phyloP scores from a whole-genome alignment of 805 yeast genomes.

The Wickerhamomyces tratensis region DNA sequence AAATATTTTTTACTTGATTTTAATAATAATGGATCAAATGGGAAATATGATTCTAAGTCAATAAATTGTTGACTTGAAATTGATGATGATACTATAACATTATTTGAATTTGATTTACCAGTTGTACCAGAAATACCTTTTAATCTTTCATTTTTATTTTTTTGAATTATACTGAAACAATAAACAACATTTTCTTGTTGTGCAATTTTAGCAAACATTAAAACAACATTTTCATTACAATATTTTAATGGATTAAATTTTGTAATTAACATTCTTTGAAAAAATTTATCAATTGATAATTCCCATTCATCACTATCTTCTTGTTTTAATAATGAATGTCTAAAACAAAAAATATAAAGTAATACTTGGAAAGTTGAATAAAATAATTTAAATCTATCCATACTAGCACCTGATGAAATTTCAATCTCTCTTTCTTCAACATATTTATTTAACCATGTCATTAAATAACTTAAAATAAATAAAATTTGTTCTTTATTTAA shows the following conservation, averaged over 20 bases:
- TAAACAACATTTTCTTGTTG: slow-evolving; percentile 85
- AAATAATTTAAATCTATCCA: slow-evolving; percentile 84
- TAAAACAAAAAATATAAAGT: slow-evolving; percentile 84
- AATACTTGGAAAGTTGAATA: slow-evolving; percentile 89
- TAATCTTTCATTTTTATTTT: slow-evolving; percentile 50
- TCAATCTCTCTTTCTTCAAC: slow-evolving; percentile 81
- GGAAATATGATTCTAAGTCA: slow-evolving; percentile 91
- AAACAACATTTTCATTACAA: slow-evolving; percentile 88
- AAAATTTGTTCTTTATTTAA: slow-evolving; percentile 64
- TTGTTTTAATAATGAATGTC: slow-evolving; percentile 51
- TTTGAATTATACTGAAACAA: slow-evolving; percentile 88
- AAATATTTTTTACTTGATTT: slow-evolving; percentile 49
- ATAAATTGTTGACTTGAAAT: slow-evolving; percentile 71
- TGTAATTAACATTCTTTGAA: slow-evolving; percentile 76
- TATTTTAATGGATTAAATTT: slow-evolving; percentile 89
- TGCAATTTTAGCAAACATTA: slow-evolving; percentile 88
- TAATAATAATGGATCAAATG: slow-evolving; percentile 85
- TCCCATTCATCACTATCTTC: slow-evolving; percentile 48
- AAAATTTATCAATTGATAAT: slow-evolving; percentile 72
- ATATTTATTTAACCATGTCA: slow-evolving; percentile 77
- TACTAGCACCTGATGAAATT: slow-evolving; percentile 56
- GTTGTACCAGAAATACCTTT: slow-evolving; percentile 29
- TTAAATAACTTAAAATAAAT: slow-evolving; percentile 73
- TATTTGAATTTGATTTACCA: slow-evolving; percentile 16
- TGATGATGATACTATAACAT: slow-evolving; percentile 24